These are phyloP conservation scores for Wilcoxina mikolae DNA, from an alignment of 495 filamentous ascomycete species.

Conservation along the genomic window DNA sequence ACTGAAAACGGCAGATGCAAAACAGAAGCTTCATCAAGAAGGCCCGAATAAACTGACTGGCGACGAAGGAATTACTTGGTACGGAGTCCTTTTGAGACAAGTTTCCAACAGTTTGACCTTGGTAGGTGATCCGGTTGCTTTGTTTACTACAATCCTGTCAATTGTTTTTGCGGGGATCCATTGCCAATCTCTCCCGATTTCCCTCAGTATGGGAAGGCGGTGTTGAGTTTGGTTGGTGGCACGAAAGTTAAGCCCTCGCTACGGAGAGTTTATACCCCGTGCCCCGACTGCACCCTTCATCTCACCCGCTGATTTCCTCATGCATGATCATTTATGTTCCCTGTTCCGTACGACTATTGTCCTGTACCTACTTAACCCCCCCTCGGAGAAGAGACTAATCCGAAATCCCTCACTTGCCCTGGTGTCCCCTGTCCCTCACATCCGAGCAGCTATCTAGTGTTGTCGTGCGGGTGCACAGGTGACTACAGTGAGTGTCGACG, in stretches of 20 bases:
- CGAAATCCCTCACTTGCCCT: slow-evolving; percentile 8
- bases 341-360: neutral
- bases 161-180: neutral
- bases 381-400: slow-evolving; percentile 29
- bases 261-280: neutral
- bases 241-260: neutral
- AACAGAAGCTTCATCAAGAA: slow-evolving; percentile 31
- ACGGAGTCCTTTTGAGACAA: slow-evolving; percentile 42
- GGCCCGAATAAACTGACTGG: slow-evolving; percentile 40
- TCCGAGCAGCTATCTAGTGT: slow-evolving; percentile 18
- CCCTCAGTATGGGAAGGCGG: neutral
- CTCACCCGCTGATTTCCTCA: neutral
- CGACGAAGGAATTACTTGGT: slow-evolving; percentile 38
- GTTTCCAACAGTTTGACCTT: slow-evolving; percentile 38
- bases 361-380: neutral
- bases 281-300: too few species aligned
- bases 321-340: neutral
- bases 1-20: slow-evolving; percentile 19
- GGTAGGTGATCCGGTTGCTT: slow-evolving; percentile 18
- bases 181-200: slow-evolving; percentile 9
- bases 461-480: neutral
- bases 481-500: too few species aligned
- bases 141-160: neutral
- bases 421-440: slow-evolving; percentile 8
- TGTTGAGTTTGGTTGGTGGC: neutral